phyloP scores from a whole-genome alignment of 2,329 filamentous ascomycete species.

The Colletotrichum viniferum region DNA sequence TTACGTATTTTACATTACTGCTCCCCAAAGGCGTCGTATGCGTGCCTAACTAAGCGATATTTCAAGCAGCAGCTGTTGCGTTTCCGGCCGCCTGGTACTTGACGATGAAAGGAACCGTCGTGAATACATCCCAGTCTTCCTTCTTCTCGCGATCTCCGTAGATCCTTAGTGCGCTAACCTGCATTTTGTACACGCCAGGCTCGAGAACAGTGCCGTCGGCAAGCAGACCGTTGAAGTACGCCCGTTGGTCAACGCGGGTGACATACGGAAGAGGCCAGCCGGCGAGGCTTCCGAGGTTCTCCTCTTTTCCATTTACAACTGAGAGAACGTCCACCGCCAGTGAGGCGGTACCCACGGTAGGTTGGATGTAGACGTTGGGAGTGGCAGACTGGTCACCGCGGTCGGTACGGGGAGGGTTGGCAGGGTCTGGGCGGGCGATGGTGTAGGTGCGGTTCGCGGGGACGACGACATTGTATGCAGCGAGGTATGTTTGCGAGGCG shows the following conservation, averaged over 20 bases:
- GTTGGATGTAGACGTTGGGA: constrained; percentile 42
- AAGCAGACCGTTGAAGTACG: constrained; percentile 50
- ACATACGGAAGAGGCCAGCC: constrained; percentile 3
- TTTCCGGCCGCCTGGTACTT: neutral
- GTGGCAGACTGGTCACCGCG: constrained; percentile 27
- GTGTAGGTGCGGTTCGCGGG: constrained; percentile 41
- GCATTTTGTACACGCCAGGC: constrained; percentile 53
- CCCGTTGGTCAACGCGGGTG: neutral
- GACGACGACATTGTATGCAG: constrained; percentile 22
- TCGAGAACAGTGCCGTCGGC: constrained; percentile 50
- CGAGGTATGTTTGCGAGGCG: constrained; percentile 29
- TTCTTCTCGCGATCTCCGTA: constrained; percentile 45
- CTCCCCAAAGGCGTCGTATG: rapidly evolving
- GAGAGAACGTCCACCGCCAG: constrained; percentile 50
- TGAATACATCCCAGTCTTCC: constrained; percentile 26
- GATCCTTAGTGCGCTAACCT: constrained; percentile 53
- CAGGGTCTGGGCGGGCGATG: constrained; percentile 43
- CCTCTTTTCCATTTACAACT: constrained; percentile 28
- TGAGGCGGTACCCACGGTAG: constrained; percentile 50
- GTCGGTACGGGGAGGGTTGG: constrained; percentile 26
- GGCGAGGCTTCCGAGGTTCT: constrained; percentile 21
- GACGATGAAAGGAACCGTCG: constrained; percentile 23
- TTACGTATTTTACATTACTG: neutral
- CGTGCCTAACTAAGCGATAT: rapidly evolving
- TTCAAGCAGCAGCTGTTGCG: neutral